These are phyloP conservation scores for Elsinoe perseae DNA, from an alignment of 2,329 filamentous ascomycete species.

Conservation along the genomic window DNA sequence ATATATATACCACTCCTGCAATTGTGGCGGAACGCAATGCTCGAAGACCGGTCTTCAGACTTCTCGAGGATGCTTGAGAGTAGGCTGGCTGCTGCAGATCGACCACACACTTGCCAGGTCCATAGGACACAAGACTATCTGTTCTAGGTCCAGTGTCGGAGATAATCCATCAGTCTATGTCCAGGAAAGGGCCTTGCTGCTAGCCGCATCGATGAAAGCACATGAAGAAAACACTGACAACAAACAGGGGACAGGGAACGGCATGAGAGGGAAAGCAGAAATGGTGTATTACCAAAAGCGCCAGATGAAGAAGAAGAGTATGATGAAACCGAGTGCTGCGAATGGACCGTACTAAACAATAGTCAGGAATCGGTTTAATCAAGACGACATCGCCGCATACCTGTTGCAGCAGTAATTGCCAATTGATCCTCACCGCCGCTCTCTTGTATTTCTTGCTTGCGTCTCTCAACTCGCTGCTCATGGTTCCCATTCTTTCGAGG, in stretches of 20 bases:
- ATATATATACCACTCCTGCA: too few species aligned
- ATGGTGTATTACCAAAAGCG: constrained; percentile 63
- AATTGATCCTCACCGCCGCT: constrained; percentile 93
- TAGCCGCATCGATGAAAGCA: neutral
- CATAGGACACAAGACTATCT: too few species aligned
- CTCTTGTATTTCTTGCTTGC: constrained; percentile 91
- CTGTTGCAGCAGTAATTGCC: constrained; percentile 92
- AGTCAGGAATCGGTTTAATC: constrained; percentile 22
- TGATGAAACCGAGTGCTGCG: constrained; percentile 69
- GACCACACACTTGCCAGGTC: too few species aligned
- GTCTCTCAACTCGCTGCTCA: constrained; percentile 76
- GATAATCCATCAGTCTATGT: too few species aligned
- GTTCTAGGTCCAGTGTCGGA: neutral
- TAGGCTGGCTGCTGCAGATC: too few species aligned
- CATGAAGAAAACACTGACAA: neutral
- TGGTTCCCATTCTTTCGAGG: constrained; percentile 93
- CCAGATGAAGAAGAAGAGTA: constrained; percentile 84
- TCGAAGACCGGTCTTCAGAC: too few species aligned
- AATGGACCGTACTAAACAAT: constrained; percentile 72
- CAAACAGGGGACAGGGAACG: neutral
- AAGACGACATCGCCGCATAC: constrained; percentile 32
- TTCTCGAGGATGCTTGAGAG: too few species aligned
- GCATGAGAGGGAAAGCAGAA: neutral
- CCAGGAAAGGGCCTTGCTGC: neutral
- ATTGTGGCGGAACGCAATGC: too few species aligned